Base-by-base conservation (phyloP, 768 basidiomycete species). In the Mycena epipterygia region DNA sequence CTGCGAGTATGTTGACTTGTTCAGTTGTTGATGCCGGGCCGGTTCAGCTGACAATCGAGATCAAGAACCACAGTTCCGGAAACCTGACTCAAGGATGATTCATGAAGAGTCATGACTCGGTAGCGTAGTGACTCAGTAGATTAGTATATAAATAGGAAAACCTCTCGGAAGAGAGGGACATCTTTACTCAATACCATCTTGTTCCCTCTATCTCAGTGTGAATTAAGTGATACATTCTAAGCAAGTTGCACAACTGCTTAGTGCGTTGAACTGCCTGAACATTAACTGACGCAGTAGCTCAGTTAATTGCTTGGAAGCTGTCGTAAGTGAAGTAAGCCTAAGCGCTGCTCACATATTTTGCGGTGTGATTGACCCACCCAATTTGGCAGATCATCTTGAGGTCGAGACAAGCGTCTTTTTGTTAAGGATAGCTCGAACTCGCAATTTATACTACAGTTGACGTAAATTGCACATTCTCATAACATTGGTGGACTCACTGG, bases 401-500 rank as follows among this genome's bases (percentile, higher is more conserved):
- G 14, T 55, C 53, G 23, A 55, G n/a, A 23, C 53, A 25, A 55
- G n/a, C 17, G 23, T 55, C 33, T 23, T 55, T 55, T 11, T 21
- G 21, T 55, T n/a, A 55, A 33, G 53, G 37, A 25, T 48, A 23
- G 2, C 2, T 37, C 5, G 53, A 55, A 32, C 1, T 27, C 2
- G 7, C 30, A 19, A 12, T 5, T 3, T 30, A 3, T 7, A 2
- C 32, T 52, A 52, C 30, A 30, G 2, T 7, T 32, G n/a, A 16
- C 29, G 8, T 13, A 52, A 52, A 52, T 3, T 52, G 19, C 29
- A 1, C 51, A 5, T 11, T 25, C 14, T 19, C 11, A 4, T 44
- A 58, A 58, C 57, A 58, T 13, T 58, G 57, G 57, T 58, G 57
- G 57, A 58, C 57, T 19, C 25, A 42, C 8, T 58, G 39, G 57